Conservation (phyloP, 352 stramenopile species). For the Phytopythium vexans region DNA sequence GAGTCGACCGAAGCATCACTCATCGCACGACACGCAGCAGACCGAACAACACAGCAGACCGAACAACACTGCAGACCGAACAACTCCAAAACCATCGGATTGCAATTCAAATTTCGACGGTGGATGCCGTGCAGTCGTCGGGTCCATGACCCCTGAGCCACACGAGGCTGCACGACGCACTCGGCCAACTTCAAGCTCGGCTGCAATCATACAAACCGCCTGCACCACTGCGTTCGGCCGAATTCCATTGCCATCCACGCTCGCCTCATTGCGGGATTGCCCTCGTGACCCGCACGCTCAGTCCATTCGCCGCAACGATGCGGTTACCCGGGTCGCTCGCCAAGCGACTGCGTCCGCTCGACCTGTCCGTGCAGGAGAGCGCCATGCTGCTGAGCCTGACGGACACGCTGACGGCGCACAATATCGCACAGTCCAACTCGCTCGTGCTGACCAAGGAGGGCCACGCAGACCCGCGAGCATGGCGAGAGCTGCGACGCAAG, state of each 20-base stretch:
- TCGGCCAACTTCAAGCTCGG: no score
- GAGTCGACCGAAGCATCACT: no score
- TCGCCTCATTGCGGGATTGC: not conserved
- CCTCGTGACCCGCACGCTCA: not conserved
- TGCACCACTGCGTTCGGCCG: no score
- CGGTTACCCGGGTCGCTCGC: not conserved
- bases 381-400: constrained; percentile 27
- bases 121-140: no score
- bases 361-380: constrained; percentile 25
- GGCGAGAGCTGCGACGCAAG: constrained; percentile 26
- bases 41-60: no score
- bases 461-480: constrained; percentile 27
- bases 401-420: constrained; percentile 39
- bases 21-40: no score
- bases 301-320: not conserved
- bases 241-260: not conserved
- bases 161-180: no score
- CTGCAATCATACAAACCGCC: no score
- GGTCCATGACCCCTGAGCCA: no score
- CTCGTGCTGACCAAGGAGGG: constrained; percentile 42
- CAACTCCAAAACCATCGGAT: no score
- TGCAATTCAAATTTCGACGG: no score
- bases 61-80: no score
- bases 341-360: not conserved
- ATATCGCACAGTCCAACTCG: constrained; percentile 47